Base-by-base conservation (phyloP, 345 rosid genomes). In the Ceriops tagal region DNA sequence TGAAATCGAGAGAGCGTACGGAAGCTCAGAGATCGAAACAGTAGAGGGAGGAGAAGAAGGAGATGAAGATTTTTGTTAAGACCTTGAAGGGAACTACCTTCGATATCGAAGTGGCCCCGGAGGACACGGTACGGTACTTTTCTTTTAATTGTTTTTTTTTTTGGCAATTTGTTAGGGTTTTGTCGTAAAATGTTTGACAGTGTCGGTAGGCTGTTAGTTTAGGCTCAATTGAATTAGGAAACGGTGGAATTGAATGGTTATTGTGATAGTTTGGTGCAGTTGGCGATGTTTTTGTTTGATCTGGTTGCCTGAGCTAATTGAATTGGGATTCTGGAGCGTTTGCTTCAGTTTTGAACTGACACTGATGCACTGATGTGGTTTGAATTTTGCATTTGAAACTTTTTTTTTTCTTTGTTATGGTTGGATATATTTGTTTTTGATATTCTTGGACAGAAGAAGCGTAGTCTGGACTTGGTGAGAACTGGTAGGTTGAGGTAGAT, bases 21-120 rank as follows among this genome's bases (percentile, higher is more conserved):
- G 69, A 20, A 15, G 10, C 39, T 27, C 62, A 37, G 70, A 75
- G 78, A 69, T 70, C 78, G 67, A 32, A 43, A 21, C 24, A 32
- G 57, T 0, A 27, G 16, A 61, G 60, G 15, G 3, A 32, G 11
- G 34, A 27, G 55, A 28, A 61, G 51, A n/a, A 53, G 69, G 84
- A 77, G 86, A 89, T 89, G 92, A 89, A 84, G 91, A 69, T 87
- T 82, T 86, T 79, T 64, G 84, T 89, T 4, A 89, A 87, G 82
- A 87, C 92, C 62, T 88, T 89, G 83, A 89, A 84, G 73, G 92
- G 92, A 20, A 78, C 87, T 37, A 67, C 75, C 79, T 89, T 89
- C 84, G 88, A 87, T 53, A 71, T 89, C 83, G 86, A 89, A 78
- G 96, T 89, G 5, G 79, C 81, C 22, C 88, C 92, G 4, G 70